Evolutionary conservation across 1,284 basidiomycete species (phyloP).

Genomic region (Athelia psychrophila): DNA sequence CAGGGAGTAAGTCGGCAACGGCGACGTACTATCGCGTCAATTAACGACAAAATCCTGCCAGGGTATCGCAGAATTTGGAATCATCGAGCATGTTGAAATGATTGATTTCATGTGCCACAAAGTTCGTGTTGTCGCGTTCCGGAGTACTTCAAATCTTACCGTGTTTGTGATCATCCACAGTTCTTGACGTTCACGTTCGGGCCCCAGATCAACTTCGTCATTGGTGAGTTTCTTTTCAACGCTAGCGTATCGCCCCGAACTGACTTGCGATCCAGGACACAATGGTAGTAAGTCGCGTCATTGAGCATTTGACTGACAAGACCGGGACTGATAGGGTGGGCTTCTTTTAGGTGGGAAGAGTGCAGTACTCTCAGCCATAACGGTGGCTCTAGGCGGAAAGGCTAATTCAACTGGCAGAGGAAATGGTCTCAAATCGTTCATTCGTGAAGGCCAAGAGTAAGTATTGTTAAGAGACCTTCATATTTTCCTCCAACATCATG

Average conservation of each 20-base stretch:
- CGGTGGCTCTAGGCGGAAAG: conserved; percentile 92
- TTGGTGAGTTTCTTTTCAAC: conserved; percentile 50
- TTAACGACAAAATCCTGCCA: conserved; percentile 24
- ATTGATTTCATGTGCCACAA: conserved; percentile 88
- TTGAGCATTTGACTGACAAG: not conserved
- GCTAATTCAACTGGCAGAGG: conserved; percentile 88
- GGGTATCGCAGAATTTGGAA: conserved; percentile 84
- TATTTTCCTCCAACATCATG: not conserved
- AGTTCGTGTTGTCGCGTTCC: not conserved
- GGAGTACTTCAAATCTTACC: not conserved
- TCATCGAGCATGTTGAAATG: conserved; percentile 86
- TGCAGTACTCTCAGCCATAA: conserved; percentile 91
- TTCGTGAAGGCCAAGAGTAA: conserved; percentile 82
- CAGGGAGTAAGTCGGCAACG: conserved; percentile 48
- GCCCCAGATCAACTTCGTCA: conserved; percentile 95
- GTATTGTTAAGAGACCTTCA: conserved; percentile 18
- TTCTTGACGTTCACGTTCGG: conserved; percentile 81
- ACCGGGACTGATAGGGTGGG: not conserved
- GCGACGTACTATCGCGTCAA: no score
- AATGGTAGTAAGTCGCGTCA: conserved; percentile 64
- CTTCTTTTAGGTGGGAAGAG: conserved; percentile 83
- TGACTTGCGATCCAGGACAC: conserved; percentile 52
- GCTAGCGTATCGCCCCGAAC: not conserved
- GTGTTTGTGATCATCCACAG: conserved; percentile 52
- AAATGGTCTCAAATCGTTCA: conserved; percentile 83